A percentile compares a stretch with the other conserved stretches of the same genome.
phyloP scores from a whole-genome alignment of 805 yeast genomes.

The Yarrowia phangngaensis region DNA sequence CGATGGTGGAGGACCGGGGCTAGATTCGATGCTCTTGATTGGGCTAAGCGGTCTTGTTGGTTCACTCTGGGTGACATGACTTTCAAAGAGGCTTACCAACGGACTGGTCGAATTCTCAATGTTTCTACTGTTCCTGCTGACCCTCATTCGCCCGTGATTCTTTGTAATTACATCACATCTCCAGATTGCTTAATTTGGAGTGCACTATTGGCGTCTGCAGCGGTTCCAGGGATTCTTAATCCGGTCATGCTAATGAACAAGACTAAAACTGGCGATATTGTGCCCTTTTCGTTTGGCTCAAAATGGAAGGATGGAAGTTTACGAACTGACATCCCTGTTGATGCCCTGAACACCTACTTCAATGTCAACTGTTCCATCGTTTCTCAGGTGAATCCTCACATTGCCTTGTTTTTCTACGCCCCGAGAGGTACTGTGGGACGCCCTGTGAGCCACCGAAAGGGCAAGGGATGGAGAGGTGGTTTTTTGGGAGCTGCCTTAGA shows the following conservation, averaged over 20 bases:
- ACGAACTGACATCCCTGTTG: constrained; percentile 74
- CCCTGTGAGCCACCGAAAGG: constrained; percentile 60
- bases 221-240: constrained; percentile 76
- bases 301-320: constrained; percentile 78
- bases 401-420: constrained; percentile 67
- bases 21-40: constrained; percentile 64
- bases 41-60: constrained; percentile 68
- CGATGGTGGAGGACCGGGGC: constrained; percentile 76
- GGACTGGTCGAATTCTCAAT: constrained; percentile 68
- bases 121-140: constrained; percentile 78
- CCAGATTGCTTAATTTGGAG: constrained; percentile 84
- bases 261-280: constrained; percentile 43
- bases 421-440: constrained; percentile 78
- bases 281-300: constrained; percentile 69
- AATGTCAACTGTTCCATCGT: constrained; percentile 74
- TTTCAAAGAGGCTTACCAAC: constrained; percentile 61
- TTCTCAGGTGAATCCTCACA: constrained; percentile 81
- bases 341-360: constrained; percentile 66
- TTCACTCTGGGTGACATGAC: constrained; percentile 72
- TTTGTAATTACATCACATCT: constrained; percentile 71
- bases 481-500: constrained; percentile 69
- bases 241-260: constrained; percentile 80
- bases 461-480: constrained; percentile 68
- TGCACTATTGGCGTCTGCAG: constrained; percentile 68
- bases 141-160: constrained; percentile 73